Evolutionary conservation across 78 protist genomes (phyloP).

Genomic region (Chrysochromulina tobinii): DNA sequence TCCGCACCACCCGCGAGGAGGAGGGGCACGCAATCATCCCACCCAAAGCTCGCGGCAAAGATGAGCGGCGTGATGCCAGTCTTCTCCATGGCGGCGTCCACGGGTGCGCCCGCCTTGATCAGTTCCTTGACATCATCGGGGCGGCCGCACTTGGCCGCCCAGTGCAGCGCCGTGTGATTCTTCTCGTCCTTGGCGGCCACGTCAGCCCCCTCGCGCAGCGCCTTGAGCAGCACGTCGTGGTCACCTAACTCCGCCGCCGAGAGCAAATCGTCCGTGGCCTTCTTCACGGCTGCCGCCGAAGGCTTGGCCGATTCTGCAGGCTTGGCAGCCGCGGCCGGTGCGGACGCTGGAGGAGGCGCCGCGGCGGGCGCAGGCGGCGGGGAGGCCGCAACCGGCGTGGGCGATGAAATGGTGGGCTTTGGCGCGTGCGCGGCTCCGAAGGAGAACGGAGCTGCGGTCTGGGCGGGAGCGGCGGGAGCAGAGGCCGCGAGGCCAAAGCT

Average conservation of each 20-base stretch:
- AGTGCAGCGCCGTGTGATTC: neutral
- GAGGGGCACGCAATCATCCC: conserved; percentile 19
- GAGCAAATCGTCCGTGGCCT: neutral
- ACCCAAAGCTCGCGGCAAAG: neutral
- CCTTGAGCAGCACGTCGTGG: neutral
- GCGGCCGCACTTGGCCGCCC: conserved; percentile 31
- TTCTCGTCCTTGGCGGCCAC: neutral
- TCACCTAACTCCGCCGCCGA: conserved; percentile 4
- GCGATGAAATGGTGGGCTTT: too few species aligned
- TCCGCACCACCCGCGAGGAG: neutral
- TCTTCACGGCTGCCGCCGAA: neutral
- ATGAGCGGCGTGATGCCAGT: neutral
- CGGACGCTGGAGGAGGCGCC: too few species aligned
- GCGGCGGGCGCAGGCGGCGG: too few species aligned
- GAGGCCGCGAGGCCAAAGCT: too few species aligned
- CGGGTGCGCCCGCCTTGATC: neutral
- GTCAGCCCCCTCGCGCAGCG: neutral
- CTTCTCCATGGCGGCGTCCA: neutral
- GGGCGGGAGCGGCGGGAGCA: too few species aligned
- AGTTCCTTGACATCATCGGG: neutral
- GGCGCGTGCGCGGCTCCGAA: too few species aligned
- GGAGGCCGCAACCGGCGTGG: too few species aligned
- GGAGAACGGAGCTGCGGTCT: too few species aligned
- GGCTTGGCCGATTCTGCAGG: too few species aligned
- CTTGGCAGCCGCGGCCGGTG: too few species aligned